Percentiles rank a stretch among this genome's conserved stretches.
phyloP scores from a whole-genome alignment of 257 asterid genomes.

The Plantago elongata region DNA sequence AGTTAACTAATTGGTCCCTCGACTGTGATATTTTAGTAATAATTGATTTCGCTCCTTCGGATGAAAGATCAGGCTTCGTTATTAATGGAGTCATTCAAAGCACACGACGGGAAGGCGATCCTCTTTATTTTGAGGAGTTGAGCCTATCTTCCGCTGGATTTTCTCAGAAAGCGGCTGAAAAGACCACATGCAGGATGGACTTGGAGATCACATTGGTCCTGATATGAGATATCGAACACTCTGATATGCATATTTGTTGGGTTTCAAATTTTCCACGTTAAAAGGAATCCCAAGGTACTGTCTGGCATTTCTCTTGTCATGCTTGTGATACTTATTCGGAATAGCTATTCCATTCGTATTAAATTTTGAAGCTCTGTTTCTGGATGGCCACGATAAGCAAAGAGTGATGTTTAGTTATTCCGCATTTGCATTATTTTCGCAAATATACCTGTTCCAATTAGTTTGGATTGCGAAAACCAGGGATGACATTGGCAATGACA shows the following conservation, averaged over 20 bases:
- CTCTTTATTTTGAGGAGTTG: conserved; percentile 42
- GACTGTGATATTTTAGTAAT: conserved; percentile 56
- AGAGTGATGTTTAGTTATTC: conserved; percentile 13
- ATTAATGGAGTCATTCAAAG: conserved; percentile 44
- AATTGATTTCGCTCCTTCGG: conserved; percentile 34
- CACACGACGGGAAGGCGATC: conserved; percentile 33
- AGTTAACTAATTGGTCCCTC: conserved; percentile 14
- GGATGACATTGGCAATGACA: too few relatives aligned
- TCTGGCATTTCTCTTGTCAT: conserved; percentile 42
- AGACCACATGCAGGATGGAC: conserved; percentile 64
- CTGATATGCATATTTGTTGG: conserved; percentile 42
- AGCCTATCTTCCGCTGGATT: conserved; percentile 25
- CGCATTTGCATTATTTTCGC: conserved; percentile 49
- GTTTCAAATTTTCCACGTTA: conserved; percentile 49
- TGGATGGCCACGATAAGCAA: conserved; percentile 20
- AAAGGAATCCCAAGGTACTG: conserved; percentile 37
- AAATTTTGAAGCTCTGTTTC: conserved; percentile 51
- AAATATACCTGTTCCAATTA: conserved; percentile 45
- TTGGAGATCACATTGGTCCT: conserved; percentile 55
- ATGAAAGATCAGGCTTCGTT: conserved; percentile 9
- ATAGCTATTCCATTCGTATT: conserved; percentile 56
- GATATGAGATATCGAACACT: conserved; percentile 54
- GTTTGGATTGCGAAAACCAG: conserved; percentile 50
- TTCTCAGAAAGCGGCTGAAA: conserved; percentile 18
- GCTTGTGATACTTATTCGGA: conserved; percentile 53